Percentiles rank a stretch among this genome's conserved stretches.
These are phyloP conservation scores for Croton laevigatus DNA, from an alignment of 441 rosid species.

Conservation along the genomic window DNA sequence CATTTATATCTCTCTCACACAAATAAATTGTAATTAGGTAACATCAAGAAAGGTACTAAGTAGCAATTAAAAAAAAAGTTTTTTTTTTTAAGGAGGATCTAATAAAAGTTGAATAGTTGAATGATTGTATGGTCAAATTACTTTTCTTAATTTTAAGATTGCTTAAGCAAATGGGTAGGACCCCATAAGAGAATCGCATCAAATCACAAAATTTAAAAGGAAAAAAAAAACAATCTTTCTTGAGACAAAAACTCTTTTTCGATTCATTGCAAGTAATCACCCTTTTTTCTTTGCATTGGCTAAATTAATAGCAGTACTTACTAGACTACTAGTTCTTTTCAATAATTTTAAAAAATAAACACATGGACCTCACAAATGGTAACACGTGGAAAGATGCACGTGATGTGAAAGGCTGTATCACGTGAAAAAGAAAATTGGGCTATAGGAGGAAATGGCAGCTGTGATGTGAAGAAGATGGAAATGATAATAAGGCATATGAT, in stretches of 20 bases:
- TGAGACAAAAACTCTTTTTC: background rate
- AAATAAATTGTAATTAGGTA: background rate
- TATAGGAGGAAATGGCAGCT: too few species aligned
- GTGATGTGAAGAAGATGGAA: background rate
- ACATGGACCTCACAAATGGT: background rate
- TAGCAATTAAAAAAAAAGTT: background rate
- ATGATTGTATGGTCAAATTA: background rate
- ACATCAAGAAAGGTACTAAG: background rate
- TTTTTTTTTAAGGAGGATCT: background rate
- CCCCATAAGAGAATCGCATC: slow-evolving; percentile 18
- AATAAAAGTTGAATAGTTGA: slow-evolving; percentile 2
- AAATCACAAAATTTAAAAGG: background rate
- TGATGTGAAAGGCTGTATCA: slow-evolving; percentile 23
- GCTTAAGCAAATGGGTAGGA: background rate
- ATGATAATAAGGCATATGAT: background rate
- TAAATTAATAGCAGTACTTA: too few species aligned
- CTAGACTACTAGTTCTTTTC: too few species aligned
- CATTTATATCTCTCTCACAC: too few species aligned
- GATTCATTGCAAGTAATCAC: background rate
- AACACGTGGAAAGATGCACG: slow-evolving; percentile 12
- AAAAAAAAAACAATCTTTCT: background rate
- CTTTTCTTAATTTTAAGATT: background rate
- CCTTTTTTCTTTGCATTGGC: too few species aligned
- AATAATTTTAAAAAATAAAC: background rate
- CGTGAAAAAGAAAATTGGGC: slow-evolving; percentile 26